phyloP scores from a whole-genome alignment of 139 green algal species.

The Chara braunii region DNA sequence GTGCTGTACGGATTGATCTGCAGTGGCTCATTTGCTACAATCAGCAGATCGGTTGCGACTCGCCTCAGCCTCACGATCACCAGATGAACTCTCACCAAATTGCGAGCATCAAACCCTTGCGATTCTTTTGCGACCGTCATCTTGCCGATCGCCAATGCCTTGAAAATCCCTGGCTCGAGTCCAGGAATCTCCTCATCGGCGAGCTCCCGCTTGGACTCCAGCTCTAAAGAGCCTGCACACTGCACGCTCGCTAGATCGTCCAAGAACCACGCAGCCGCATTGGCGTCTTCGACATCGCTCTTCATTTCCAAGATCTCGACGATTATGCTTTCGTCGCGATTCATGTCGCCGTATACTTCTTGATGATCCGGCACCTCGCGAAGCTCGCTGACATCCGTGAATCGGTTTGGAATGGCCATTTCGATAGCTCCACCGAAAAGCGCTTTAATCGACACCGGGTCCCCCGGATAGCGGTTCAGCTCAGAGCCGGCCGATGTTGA shows the following conservation, averaged over 20 bases:
- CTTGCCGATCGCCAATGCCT: neutral
- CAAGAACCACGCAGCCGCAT: conserved; percentile 20
- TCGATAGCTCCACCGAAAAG: conserved; percentile 14
- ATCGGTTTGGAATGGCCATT: neutral
- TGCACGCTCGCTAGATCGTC: conserved; percentile 19
- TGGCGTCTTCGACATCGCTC: conserved; percentile 9
- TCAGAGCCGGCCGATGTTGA: no score
- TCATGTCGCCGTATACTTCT: conserved; percentile 23
- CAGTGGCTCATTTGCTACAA: conserved; percentile 28
- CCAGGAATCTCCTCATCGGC: neutral
- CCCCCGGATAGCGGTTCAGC: no score
- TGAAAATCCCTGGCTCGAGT: neutral
- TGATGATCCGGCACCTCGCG: conserved; percentile 27
- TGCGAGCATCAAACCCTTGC: conserved; percentile 10
- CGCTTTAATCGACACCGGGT: no score
- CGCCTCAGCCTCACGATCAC: conserved; percentile 10
- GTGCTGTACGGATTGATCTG: no score
- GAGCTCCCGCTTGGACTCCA: neutral
- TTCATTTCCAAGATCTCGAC: conserved; percentile 26
- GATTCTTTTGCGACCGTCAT: conserved; percentile 5
- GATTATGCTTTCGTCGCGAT: conserved; percentile 27
- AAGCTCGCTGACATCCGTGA: conserved; percentile 30
- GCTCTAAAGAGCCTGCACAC: neutral
- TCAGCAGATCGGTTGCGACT: conserved; percentile 22
- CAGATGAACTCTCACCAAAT: conserved; percentile 11